Percentiles rank a stretch among this genome's conserved stretches.
phyloP scores from a whole-genome alignment of 768 basidiomycete genomes.

The Suillus tomentosus region DNA sequence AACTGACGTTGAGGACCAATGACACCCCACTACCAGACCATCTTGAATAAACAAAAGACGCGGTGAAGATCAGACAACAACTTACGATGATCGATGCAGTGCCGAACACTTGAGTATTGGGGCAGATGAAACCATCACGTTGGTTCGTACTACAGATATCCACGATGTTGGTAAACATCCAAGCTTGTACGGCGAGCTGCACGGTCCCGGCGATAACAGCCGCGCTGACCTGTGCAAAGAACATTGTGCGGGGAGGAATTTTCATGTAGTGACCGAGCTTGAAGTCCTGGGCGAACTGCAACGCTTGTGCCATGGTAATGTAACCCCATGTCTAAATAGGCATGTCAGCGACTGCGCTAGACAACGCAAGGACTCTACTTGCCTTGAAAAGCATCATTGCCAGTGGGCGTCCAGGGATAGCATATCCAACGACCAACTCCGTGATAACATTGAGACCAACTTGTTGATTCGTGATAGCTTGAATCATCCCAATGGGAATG shows the following conservation, averaged over 20 bases:
- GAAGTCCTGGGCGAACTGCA: constrained; percentile 72
- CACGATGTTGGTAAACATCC: constrained; percentile 51
- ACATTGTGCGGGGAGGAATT: constrained; percentile 67
- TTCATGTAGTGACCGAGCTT: constrained; percentile 79
- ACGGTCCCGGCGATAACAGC: constrained; percentile 63
- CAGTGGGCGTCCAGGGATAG: constrained; percentile 62
- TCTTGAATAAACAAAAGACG: not conserved
- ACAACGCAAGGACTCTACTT: constrained; percentile 35
- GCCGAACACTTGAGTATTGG: constrained; percentile 46
- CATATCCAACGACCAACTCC: constrained; percentile 66
- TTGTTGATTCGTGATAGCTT: constrained; percentile 81
- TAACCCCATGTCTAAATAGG: constrained; percentile 58
- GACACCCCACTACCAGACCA: constrained; percentile 45
- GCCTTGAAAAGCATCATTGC: constrained; percentile 81
- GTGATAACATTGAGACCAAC: constrained; percentile 70
- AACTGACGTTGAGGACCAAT: constrained; percentile 72
- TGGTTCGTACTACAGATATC: constrained; percentile 34
- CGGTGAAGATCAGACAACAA: constrained; percentile 17
- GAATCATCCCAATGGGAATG: constrained; percentile 77
- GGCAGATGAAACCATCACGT: constrained; percentile 30
- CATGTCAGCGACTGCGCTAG: constrained; percentile 19
- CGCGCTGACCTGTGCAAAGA: constrained; percentile 68
- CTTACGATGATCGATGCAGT: constrained; percentile 54
- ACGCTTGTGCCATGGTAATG: constrained; percentile 63
- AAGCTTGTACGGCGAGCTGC: constrained; percentile 66